Base-by-base conservation (phyloP, 192 early-diverging fungal genomes). In the Podila minutissima region DNA sequence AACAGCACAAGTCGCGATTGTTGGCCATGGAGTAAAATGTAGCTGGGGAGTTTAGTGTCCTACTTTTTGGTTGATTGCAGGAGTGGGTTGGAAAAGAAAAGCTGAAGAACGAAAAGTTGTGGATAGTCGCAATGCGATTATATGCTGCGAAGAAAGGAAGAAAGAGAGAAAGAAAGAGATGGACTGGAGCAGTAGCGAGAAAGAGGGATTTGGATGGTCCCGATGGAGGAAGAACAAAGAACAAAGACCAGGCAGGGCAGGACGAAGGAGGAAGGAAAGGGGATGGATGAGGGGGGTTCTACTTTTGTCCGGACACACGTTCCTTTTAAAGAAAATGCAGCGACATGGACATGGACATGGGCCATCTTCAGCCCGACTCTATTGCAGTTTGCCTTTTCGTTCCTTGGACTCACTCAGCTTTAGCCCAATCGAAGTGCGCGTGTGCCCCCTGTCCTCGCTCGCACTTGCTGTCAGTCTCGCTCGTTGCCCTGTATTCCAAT, bases 1-100 rank as follows among this genome's bases (percentile, higher is more conserved):
- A 81, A 38, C 77, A 81, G 62, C 77, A 81, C 57, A 81, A 48
- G 28, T 81, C 77, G 6, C 77, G 37, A 35, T 81, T 62, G 17
- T 62, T 51, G 51, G 69, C 64, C 57, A 64, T 70, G 17, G 37
- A 58, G 41, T 46, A 46, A 15, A 46, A 15, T 46, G 41, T 15
- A 46, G 41, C 2, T 46, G 41, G 0, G 41, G 0, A 41, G 41
- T 46, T 46, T 46, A 1, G 41, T 4, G 41, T 46, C 15, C 8
- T 15, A 4, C 15, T 46, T 46, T 46, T 37, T 46, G 41, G 1
- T 46, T 46, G 15, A 15, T 15, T 3, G 41, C 13, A 15, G 41
- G 38, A 46, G 41, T 15, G 15, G 13, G 15, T 17, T 46, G 41
- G 41, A 46, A 15, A 37, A n/a, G n/a, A 37, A 46, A 46, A 17